Evolutionary conservation across 2,329 filamentous ascomycete genomes (phyloP).

Genomic region (Penicillium sp.): DNA sequence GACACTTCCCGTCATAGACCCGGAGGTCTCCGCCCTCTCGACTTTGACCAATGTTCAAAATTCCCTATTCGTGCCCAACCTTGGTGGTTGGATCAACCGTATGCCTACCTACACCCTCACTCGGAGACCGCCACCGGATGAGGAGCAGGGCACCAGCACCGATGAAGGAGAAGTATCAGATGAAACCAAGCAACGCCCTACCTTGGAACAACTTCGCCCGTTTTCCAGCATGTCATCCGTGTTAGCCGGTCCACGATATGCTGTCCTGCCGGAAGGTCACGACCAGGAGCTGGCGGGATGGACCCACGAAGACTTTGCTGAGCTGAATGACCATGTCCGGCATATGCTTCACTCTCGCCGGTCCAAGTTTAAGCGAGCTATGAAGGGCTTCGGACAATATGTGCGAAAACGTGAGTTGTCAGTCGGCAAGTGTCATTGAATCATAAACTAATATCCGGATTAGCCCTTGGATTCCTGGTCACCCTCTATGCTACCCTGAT

Average conservation of each 20-base stretch:
- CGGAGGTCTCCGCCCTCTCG: constrained; percentile 77
- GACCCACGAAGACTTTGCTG: constrained; percentile 70
- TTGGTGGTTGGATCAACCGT: constrained; percentile 74
- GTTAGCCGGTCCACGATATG: constrained; percentile 70
- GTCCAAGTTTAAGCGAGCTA: constrained; percentile 73
- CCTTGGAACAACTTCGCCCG: constrained; percentile 31
- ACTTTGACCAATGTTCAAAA: constrained; percentile 89
- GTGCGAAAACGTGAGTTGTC: constrained; percentile 62
- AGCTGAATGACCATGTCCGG: constrained; percentile 81
- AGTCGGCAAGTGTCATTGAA: background rate
- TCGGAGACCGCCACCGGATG: constrained; percentile 44
- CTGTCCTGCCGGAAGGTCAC: constrained; percentile 73
- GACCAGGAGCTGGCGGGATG: constrained; percentile 69
- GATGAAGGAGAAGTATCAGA: constrained; percentile 27
- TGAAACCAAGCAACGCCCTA: constrained; percentile 26
- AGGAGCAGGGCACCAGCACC: constrained; percentile 27
- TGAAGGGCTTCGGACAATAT: constrained; percentile 81
- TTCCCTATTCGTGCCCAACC: constrained; percentile 78
- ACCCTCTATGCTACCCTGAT: constrained; percentile 81
- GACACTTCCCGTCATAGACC: constrained; percentile 56
- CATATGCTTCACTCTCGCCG: constrained; percentile 84
- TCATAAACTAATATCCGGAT: background rate
- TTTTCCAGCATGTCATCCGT: constrained; percentile 65
- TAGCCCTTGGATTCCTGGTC: constrained; percentile 76
- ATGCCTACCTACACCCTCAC: constrained; percentile 75